Conservation (phyloP, 2,329 filamentous ascomycete species). For the Epicoccum sorghinum region DNA sequence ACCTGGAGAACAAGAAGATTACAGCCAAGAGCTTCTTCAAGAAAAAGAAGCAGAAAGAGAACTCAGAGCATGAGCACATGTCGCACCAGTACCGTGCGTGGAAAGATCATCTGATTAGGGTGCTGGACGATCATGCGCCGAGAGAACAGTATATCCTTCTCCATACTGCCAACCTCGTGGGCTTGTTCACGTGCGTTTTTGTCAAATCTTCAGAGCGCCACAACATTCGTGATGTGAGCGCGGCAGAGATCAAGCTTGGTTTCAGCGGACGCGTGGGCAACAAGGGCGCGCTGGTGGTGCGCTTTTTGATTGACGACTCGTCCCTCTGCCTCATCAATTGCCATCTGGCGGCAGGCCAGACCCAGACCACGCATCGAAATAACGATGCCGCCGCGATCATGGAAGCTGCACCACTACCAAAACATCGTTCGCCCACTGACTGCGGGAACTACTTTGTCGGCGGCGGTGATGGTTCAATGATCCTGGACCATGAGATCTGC, state of each 20-base stretch:
- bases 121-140: slow-evolving; percentile 83
- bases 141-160: slow-evolving; percentile 81
- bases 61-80: slow-evolving; percentile 85
- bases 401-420: slow-evolving; percentile 76
- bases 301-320: slow-evolving; percentile 92
- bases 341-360: slow-evolving; percentile 92
- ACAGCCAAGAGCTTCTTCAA: slow-evolving; percentile 95
- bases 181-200: slow-evolving; percentile 94
- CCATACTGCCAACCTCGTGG: slow-evolving; percentile 88
- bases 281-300: slow-evolving; percentile 89
- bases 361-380: slow-evolving; percentile 87
- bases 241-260: slow-evolving; percentile 88
- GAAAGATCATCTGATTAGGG: slow-evolving; percentile 85
- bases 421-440: slow-evolving; percentile 69
- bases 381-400: slow-evolving; percentile 91
- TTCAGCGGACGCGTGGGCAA: slow-evolving; percentile 96
- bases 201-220: slow-evolving; percentile 79
- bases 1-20: slow-evolving; percentile 94
- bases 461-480: slow-evolving; percentile 93
- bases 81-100: slow-evolving; percentile 97
- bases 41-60: slow-evolving; percentile 78
- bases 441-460: slow-evolving; percentile 81
- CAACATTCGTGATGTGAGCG: slow-evolving; percentile 77
- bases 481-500: slow-evolving; percentile 97
- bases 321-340: slow-evolving; percentile 97